These are phyloP conservation scores for Trichoderma polysporum DNA, from an alignment of 2,329 filamentous ascomycete genomes.

Conservation along the genomic window DNA sequence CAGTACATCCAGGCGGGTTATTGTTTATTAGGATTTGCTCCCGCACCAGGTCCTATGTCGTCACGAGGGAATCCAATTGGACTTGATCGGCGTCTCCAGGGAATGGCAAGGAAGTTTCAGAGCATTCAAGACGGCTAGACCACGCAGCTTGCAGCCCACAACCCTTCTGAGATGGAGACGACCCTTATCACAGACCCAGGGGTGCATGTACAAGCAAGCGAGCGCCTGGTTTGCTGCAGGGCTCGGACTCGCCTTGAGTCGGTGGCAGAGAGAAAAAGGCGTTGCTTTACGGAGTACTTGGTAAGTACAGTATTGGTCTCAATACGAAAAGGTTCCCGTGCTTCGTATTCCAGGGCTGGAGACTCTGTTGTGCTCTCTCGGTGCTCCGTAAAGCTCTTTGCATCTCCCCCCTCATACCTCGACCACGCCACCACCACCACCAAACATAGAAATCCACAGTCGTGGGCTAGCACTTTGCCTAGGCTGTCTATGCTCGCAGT, in stretches of 20 bases:
- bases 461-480: too few relatives aligned
- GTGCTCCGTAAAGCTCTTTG: not conserved
- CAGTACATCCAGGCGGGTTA: too few relatives aligned
- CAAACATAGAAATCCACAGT: not conserved
- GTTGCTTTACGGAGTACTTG: not conserved
- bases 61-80: slow-evolving; percentile 21
- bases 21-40: slow-evolving; percentile 19
- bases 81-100: slow-evolving; percentile 23
- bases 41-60: slow-evolving; percentile 18
- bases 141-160: slow-evolving; percentile 15
- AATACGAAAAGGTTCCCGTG: not conserved
- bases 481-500: not conserved
- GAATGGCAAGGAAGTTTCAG: slow-evolving; percentile 23
- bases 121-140: slow-evolving; percentile 18
- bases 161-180: slow-evolving; percentile 2
- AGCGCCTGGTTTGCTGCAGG: too few relatives aligned
- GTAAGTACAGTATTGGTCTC: not conserved
- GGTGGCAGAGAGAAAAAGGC: too few relatives aligned
- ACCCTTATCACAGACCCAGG: slow-evolving; percentile 20
- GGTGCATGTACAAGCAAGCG: not conserved
- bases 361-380: not conserved
- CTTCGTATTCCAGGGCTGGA: not conserved
- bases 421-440: not conserved
- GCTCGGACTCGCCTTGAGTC: too few relatives aligned
- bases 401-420: not conserved